Percentiles rank a stretch among this genome's conserved stretches.
phyloP scores from a whole-genome alignment of 345 rosid species.

The Citrus unshiu region DNA sequence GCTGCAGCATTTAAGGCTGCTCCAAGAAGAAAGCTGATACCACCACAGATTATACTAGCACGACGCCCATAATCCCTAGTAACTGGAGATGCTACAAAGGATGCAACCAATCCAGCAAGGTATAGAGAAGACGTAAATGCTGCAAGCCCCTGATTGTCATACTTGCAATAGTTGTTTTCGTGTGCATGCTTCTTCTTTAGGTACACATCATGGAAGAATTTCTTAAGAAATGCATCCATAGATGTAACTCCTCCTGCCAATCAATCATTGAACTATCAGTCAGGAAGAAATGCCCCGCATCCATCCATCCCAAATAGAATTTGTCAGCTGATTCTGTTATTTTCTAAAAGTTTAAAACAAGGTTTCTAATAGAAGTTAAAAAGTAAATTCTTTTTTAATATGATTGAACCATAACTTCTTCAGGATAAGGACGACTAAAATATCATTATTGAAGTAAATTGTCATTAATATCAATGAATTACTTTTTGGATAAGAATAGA shows the following conservation, averaged over 20 bases:
- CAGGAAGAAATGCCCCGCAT: background rate
- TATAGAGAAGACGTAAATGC: conserved; percentile 89
- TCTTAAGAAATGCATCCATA: conserved; percentile 69
- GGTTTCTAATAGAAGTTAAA: background rate
- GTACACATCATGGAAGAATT: conserved; percentile 68
- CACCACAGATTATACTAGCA: conserved; percentile 80
- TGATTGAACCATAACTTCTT: background rate
- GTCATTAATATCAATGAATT: background rate
- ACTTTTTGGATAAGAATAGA: background rate
- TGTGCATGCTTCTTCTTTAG: conserved; percentile 62
- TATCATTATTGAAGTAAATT: background rate
- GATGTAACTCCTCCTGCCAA: conserved; percentile 85
- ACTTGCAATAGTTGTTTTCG: conserved; percentile 95
- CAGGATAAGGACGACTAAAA: too few relatives aligned
- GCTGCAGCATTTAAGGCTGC: conserved; percentile 73
- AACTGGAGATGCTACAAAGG: conserved; percentile 74
- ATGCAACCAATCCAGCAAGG: conserved; percentile 81
- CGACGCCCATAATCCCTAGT: conserved; percentile 80
- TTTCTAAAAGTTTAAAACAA: background rate
- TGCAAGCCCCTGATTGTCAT: conserved; percentile 68
- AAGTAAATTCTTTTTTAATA: background rate
- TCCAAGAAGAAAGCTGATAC: conserved; percentile 71
- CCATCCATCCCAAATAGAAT: background rate
- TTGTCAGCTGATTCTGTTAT: background rate
- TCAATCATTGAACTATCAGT: background rate